Percentiles rank a stretch among this genome's conserved stretches.
Conservation (phyloP, 2,329 filamentous ascomycete species). For the Sphaerostilbella broomeana region DNA sequence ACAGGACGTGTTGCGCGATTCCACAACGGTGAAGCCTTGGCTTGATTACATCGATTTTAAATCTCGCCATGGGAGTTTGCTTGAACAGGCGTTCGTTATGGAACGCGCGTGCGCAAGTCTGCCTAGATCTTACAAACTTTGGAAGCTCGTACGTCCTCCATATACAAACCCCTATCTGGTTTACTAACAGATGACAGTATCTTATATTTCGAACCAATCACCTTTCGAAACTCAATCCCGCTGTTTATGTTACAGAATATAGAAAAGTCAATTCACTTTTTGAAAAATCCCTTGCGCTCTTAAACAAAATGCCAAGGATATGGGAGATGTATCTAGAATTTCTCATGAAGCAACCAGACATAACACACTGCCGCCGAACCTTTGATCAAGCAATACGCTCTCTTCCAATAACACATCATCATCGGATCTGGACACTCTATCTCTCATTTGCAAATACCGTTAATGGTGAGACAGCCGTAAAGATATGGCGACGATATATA, state of each 20-base stretch:
- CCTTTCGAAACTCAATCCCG: slow-evolving; percentile 74
- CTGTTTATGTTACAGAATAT: slow-evolving; percentile 72
- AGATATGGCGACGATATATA: slow-evolving; percentile 93
- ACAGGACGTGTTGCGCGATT: slow-evolving; percentile 84
- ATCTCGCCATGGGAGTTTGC: slow-evolving; percentile 70
- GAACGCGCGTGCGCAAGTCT: slow-evolving; percentile 86
- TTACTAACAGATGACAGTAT: slow-evolving; percentile 49
- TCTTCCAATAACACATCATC: slow-evolving; percentile 89
- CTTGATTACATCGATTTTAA: slow-evolving; percentile 91
- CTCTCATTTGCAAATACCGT: slow-evolving; percentile 86
- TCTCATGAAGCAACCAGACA: slow-evolving; percentile 81
- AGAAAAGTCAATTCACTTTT: slow-evolving; percentile 93
- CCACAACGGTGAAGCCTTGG: slow-evolving; percentile 86
- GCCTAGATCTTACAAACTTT: slow-evolving; percentile 93
- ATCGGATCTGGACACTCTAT: slow-evolving; percentile 90
- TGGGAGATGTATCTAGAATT: slow-evolving; percentile 98
- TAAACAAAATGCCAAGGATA: slow-evolving; percentile 98
- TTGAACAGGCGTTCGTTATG: slow-evolving; percentile 81
- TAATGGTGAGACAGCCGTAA: slow-evolving; percentile 82
- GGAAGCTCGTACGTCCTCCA: slow-evolving; percentile 69
- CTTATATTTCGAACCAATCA: slow-evolving; percentile 78
- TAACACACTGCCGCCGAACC: slow-evolving; percentile 76
- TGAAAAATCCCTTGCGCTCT: slow-evolving; percentile 81
- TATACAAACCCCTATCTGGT: neutral
- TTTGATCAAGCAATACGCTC: slow-evolving; percentile 92